A percentile compares a stretch with the other conserved stretches of the same genome.
phyloP scores from a whole-genome alignment of 129 eudicot species.

The Helichrysum umbraculigerum region DNA sequence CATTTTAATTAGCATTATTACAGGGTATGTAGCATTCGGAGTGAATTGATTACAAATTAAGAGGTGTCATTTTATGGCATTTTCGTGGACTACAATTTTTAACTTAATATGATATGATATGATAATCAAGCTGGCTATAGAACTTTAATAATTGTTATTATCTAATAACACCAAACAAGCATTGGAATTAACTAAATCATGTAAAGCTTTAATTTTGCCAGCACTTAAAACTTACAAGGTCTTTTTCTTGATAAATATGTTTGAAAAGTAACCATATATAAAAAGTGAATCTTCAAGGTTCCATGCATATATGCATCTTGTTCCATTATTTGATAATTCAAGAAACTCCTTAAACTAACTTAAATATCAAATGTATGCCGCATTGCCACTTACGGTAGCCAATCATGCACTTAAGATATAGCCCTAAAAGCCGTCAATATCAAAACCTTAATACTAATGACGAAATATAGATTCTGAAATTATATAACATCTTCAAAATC shows the following conservation, averaged over 20 bases:
- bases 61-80: not conserved
- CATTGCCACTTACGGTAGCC: not conserved
- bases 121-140: no score
- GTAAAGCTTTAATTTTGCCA: not conserved
- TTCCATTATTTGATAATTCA: not conserved
- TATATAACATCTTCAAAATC: no score
- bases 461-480: no score
- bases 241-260: conserved; percentile 20
- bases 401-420: no score
- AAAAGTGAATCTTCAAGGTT: not conserved
- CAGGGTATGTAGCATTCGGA: not conserved
- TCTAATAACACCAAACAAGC: conserved; percentile 20
- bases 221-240: not conserved
- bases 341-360: not conserved
- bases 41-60: not conserved
- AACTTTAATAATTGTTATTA: not conserved
- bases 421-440: no score
- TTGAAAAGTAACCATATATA: conserved; percentile 1
- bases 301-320: not conserved
- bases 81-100: conserved; percentile 17
- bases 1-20: not conserved
- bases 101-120: not conserved
- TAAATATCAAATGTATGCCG: not conserved
- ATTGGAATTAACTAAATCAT: conserved; percentile 7
- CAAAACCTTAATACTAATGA: no score